phyloP scores from a whole-genome alignment of 257 asterid species.

The Penstemon newberryi region DNA sequence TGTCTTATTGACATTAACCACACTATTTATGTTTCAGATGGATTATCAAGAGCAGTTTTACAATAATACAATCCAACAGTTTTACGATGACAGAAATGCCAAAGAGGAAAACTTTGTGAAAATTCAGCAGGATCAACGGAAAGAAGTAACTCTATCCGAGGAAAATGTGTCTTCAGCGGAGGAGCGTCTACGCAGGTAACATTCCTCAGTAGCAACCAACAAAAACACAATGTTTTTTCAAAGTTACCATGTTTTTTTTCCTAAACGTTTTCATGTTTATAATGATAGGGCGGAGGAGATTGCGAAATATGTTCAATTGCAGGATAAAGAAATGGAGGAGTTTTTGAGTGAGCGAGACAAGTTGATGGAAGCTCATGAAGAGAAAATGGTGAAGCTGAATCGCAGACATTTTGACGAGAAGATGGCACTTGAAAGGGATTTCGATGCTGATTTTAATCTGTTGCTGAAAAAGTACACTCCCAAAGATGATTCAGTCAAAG shows the following conservation, averaged over 20 bases:
- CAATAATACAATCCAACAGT: too few species aligned
- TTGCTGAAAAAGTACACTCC: constrained; percentile 45
- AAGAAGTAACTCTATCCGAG: too few species aligned
- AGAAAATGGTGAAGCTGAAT: constrained; percentile 36
- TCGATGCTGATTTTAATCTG: constrained; percentile 32
- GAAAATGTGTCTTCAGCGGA: constrained; percentile 30
- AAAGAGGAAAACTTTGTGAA: too few species aligned
- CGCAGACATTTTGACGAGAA: constrained; percentile 42
- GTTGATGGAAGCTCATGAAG: constrained; percentile 41
- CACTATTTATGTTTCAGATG: too few species aligned
- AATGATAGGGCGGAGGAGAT: constrained; percentile 45
- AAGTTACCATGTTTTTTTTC: background rate
- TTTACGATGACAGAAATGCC: too few species aligned
- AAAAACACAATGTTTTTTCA: background rate
- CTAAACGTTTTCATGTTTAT: constrained; percentile 6
- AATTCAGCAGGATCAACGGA: too few species aligned
- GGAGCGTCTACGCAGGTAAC: constrained; percentile 53
- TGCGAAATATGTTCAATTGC: constrained; percentile 37
- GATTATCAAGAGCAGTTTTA: too few species aligned
- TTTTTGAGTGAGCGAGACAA: constrained; percentile 33
- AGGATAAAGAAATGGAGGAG: constrained; percentile 48
- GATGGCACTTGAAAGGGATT: constrained; percentile 48
- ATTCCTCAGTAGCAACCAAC: background rate
- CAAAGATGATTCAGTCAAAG: too few species aligned
- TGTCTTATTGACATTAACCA: too few species aligned